Base-by-base conservation (phyloP, 2,329 filamentous ascomycete species). In the Chrysoporthe puriensis region DNA sequence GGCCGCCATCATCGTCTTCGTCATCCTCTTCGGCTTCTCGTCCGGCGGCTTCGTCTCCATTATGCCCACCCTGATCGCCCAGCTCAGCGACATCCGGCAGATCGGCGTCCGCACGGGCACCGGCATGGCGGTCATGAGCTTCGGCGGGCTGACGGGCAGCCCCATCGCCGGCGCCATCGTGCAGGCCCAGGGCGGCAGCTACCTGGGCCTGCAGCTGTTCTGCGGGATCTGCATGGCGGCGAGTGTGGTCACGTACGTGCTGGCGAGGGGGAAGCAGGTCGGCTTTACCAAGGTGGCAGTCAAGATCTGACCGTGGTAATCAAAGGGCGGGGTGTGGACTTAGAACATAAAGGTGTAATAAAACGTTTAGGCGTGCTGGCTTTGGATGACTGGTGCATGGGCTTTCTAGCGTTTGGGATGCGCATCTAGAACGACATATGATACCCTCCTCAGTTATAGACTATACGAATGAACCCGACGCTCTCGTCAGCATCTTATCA, bases 21-120 rank as follows among this genome's bases (percentile, higher is more conserved):
- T 85, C 16, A 81, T 83, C 2, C 73, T 91, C 1, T 92, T 89
- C 71, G 90, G 90, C 6, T 90, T 92, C 75, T 81, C 82, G 14
- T 88, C 86, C 0, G 90, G 90, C 14, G 85, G 85, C 3, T 90
- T 87, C 72, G 85, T 91, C 61, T 85, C 85, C 1, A 77, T 92
- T 18, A 78, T 82, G 0, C 85, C 88, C 0, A 81, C 86, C 0
- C 77, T 88, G 8, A 78, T 91, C 7, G 86, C 86, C 0, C 86
- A 90, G 72, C 86, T 90, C 68, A 85, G 83, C 0, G 85, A 88
- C 60, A 82, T 89, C 64, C 79, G 83, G 2, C 82, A 88, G 73
- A 85, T 90, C 16, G 89, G 88, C 1, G 79, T 87, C 0, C 80
- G 88, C 11, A 86, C 81, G 0, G 89, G 89, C 0, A 82, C 83